Percentiles rank a stretch among this genome's conserved stretches.
These are phyloP conservation scores for Claviceps pusilla DNA, from an alignment of 2,329 filamentous ascomycete species.

Conservation along the genomic window DNA sequence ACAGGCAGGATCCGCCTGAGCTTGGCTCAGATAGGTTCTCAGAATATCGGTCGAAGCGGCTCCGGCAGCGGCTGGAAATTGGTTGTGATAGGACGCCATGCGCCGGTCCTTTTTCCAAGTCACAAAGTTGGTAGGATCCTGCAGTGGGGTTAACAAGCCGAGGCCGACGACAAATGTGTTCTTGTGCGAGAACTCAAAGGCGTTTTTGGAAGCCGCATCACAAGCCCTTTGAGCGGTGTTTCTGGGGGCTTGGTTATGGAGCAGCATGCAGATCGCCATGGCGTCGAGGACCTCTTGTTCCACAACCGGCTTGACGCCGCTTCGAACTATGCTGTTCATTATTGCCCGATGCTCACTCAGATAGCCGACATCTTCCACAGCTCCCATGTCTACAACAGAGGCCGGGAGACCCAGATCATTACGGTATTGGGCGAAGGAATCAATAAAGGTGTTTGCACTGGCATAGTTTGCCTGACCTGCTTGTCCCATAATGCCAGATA, in stretches of 20 bases:
- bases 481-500: conserved; percentile 20
- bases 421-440: conserved; percentile 19
- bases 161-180: conserved; percentile 7
- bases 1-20: neutral
- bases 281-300: conserved; percentile 1
- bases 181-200: neutral
- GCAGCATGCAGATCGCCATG: neutral
- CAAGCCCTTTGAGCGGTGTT: neutral
- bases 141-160: conserved; percentile 6
- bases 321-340: neutral
- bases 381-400: neutral
- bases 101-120: conserved; percentile 11
- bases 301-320: neutral
- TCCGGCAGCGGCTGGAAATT: neutral
- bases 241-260: neutral
- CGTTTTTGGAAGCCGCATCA: neutral
- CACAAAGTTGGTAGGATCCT: conserved; percentile 5
- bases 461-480: conserved; percentile 27
- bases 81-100: conserved; percentile 10
- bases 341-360: neutral
- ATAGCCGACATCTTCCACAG: neutral
- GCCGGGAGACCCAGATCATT: neutral
- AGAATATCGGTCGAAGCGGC: neutral
- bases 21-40: neutral
- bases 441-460: conserved; percentile 24